Percentiles rank a stretch among this genome's conserved stretches.
Evolutionary conservation across 768 basidiomycete species (phyloP).

Genomic region (Inosperma sp.): DNA sequence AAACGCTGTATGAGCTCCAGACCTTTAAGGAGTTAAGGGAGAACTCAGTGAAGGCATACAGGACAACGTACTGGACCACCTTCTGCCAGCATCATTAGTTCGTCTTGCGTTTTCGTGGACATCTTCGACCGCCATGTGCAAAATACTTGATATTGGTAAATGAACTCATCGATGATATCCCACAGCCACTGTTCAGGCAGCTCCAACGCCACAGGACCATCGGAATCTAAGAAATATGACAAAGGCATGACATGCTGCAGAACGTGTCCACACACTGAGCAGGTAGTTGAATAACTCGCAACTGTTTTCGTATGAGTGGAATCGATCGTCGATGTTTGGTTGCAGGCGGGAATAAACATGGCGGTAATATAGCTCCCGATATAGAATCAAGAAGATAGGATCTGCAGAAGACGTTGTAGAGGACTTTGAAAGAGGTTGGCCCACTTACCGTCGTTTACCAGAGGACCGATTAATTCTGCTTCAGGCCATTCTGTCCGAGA

Average conservation of each 20-base stretch:
- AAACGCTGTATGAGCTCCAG: constrained; percentile 97
- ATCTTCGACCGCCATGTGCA: constrained; percentile 86
- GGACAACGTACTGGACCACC: constrained; percentile 53
- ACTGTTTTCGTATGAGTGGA: constrained; percentile 97
- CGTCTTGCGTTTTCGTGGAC: constrained; percentile 85
- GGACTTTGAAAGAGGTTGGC: background rate
- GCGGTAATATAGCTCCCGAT: constrained; percentile 92
- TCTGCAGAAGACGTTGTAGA: constrained; percentile 34
- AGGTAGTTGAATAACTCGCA: constrained; percentile 98
- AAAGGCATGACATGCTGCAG: background rate
- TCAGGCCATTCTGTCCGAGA: constrained; percentile 95
- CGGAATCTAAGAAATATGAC: constrained; percentile 62
- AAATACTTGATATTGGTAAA: constrained; percentile 98
- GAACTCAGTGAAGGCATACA: constrained; percentile 5
- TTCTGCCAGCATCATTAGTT: constrained; percentile 75
- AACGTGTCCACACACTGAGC: constrained; percentile 57
- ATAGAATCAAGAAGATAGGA: constrained; percentile 93
- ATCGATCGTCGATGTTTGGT: constrained; percentile 95
- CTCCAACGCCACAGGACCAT: constrained; percentile 88
- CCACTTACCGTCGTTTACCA: constrained; percentile 83
- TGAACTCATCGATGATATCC: constrained; percentile 97
- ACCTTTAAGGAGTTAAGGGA: constrained; percentile 43
- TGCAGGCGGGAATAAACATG: constrained; percentile 94
- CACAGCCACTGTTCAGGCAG: constrained; percentile 98
- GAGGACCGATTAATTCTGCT: constrained; percentile 89